phyloP scores from a whole-genome alignment of 805 yeast genomes.

The Blastobotrys parvus region DNA sequence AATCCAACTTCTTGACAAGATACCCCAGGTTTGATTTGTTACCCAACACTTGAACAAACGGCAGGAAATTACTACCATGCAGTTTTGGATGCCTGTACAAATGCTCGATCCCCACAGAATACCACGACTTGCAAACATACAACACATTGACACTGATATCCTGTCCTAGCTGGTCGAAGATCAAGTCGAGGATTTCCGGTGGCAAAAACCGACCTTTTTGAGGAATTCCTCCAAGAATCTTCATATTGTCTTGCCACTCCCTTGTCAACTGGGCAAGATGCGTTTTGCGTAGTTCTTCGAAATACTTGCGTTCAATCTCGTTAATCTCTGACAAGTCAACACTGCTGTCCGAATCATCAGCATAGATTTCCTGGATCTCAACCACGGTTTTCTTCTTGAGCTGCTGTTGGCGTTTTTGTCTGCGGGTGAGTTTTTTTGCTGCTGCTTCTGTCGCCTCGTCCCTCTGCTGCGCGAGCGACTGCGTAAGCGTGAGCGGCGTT shows the following conservation, averaged over 20 bases:
- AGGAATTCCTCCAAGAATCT: slow-evolving; percentile 2
- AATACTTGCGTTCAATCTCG: slow-evolving; percentile 10
- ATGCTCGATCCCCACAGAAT: slow-evolving; percentile 50
- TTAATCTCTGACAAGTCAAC: slow-evolving; percentile 14
- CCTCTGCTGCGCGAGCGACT: too few species aligned
- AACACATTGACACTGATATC: slow-evolving; percentile 42
- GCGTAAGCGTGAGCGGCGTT: too few species aligned
- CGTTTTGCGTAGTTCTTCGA: slow-evolving; percentile 5
- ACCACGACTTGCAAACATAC: slow-evolving; percentile 54
- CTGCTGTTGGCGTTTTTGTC: neutral
- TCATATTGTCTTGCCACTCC: slow-evolving; percentile 11
- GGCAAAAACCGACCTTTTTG: slow-evolving; percentile 31
- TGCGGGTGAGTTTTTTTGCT: neutral
- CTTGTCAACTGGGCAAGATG: slow-evolving; percentile 2
- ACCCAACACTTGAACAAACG: slow-evolving; percentile 59
- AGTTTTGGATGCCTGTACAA: slow-evolving; percentile 59
- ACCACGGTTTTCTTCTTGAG: neutral
- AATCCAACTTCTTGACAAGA: slow-evolving; percentile 57
- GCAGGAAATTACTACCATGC: slow-evolving; percentile 56
- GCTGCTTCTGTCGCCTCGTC: too few species aligned
- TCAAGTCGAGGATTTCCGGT: slow-evolving; percentile 39
- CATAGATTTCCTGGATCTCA: neutral
- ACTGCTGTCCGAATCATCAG: neutral
- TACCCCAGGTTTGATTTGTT: slow-evolving; percentile 38
- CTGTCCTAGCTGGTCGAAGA: slow-evolving; percentile 28